phyloP scores from a whole-genome alignment of 1,284 basidiomycete genomes.

The Papiliotrema nemorosa region DNA sequence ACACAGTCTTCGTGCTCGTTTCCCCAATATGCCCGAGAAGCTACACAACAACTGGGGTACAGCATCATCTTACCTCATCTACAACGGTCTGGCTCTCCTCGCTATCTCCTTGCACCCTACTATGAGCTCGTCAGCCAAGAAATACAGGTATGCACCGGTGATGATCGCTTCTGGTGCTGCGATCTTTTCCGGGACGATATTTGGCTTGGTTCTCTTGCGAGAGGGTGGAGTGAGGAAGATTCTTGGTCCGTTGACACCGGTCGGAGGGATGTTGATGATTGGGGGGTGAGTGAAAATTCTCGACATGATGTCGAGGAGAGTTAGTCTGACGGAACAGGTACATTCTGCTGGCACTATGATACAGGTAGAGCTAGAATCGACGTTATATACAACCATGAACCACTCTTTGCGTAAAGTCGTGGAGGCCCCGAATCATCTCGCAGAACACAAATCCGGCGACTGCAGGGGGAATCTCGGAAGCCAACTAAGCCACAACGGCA shows the following conservation, averaged over 20 bases:
- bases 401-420: not conserved
- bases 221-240: slow-evolving; percentile 55
- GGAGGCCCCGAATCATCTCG: no score
- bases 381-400: not conserved
- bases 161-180: slow-evolving; percentile 63
- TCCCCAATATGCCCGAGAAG: slow-evolving; percentile 39
- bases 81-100: slow-evolving; percentile 71
- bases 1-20: slow-evolving; percentile 41
- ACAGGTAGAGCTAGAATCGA: not conserved
- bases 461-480: no score
- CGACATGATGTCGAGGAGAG: not conserved
- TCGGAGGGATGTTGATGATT: slow-evolving; percentile 71
- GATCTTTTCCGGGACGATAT: slow-evolving; percentile 70
- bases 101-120: slow-evolving; percentile 67
- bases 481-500: no score
- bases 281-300: slow-evolving; percentile 60
- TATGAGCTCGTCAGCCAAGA: slow-evolving; percentile 10
- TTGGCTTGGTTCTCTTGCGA: slow-evolving; percentile 61
- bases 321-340: slow-evolving; percentile 18
- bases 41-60: slow-evolving; percentile 39
- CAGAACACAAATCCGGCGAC: no score
- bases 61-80: slow-evolving; percentile 53
- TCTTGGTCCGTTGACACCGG: slow-evolving; percentile 70
- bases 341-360: slow-evolving; percentile 21
- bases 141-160: slow-evolving; percentile 65